These are phyloP conservation scores for Chrysosporium keratinophilum DNA, from an alignment of 2,329 filamentous ascomycete genomes.

Conservation along the genomic window DNA sequence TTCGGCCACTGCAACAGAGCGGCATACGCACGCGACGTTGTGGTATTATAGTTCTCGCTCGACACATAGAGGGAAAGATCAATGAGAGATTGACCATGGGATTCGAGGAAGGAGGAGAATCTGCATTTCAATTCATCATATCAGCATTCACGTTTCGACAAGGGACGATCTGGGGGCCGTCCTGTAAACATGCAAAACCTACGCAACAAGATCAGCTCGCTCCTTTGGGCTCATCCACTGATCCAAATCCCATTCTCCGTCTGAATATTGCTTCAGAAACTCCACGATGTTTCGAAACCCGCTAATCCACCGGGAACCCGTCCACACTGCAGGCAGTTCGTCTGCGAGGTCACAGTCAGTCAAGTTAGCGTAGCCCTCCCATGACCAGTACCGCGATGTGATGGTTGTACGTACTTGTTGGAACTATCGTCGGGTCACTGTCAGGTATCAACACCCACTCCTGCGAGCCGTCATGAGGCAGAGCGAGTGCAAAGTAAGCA, in stretches of 20 bases:
- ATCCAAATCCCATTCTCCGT: slow-evolving; percentile 42
- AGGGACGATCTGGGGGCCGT: neutral
- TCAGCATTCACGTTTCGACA: neutral
- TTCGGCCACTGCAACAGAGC: slow-evolving; percentile 72
- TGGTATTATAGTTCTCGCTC: slow-evolving; percentile 69
- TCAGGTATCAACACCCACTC: slow-evolving; percentile 63
- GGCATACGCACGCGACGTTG: slow-evolving; percentile 72
- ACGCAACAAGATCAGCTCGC: slow-evolving; percentile 43
- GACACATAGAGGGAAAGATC: slow-evolving; percentile 86
- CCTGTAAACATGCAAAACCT: slow-evolving; percentile 18
- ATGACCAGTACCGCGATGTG: neutral
- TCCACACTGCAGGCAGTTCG: slow-evolving; percentile 48
- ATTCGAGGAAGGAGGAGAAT: slow-evolving; percentile 58
- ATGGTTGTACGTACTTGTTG: slow-evolving; percentile 49
- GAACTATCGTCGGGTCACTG: slow-evolving; percentile 60
- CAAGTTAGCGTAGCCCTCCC: slow-evolving; percentile 12
- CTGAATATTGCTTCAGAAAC: slow-evolving; percentile 40
- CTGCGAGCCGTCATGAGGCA: slow-evolving; percentile 31
- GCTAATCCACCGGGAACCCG: slow-evolving; percentile 45
- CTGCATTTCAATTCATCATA: slow-evolving; percentile 17
- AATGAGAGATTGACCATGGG: slow-evolving; percentile 64
- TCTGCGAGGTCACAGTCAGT: slow-evolving; percentile 28
- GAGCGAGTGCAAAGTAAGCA: slow-evolving; percentile 58
- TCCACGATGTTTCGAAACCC: slow-evolving; percentile 46
- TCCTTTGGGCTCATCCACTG: slow-evolving; percentile 32